Base-by-base conservation (phyloP, 2,329 filamentous ascomycete species). In the Chaetomiaceae sp. region DNA sequence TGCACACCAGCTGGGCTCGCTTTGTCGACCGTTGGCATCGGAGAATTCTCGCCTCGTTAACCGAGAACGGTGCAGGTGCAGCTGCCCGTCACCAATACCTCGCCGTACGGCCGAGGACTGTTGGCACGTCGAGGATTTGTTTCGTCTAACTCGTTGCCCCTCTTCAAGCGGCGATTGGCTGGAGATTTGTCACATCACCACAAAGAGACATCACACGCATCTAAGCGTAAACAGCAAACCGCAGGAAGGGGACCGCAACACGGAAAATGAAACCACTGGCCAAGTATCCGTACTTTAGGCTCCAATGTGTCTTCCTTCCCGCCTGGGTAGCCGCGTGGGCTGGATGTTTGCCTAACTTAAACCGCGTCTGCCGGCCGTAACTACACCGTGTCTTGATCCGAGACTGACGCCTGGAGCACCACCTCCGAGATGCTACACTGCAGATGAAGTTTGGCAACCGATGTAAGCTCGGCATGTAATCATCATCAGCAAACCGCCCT, bases 331-430 rank as follows among this genome's bases (percentile, higher is more conserved):
- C 34, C 18, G 29, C 50, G 5, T 47, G 29, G 3, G 14, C 25
- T 18, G n/a, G n/a, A 30, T 13, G 21, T 33, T 34, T n/a, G n/a
- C n/a, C n/a, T n/a, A n/a, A 25, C 29, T 21, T 21, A 47, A 47
- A 23, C 50, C 36, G 41, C 33, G 25, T 4, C 48, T 27, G 38
- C 38, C 48, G 33, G 48, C 48, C 48, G 41, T 51, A 33, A 38
- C 34, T 41, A 10, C 33, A 30, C 21, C 5, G 18, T 33, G 33
- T 27, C 41, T 45, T 14, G 48, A 51, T 33, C 41, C 41, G 48
- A 33, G 33, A 37, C 30, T 34, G 30, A 18, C 23, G 27, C 27
- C 14, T 36, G 40, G 34, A 32, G 21, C 34, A 30, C 23, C 16
- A 30, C 45, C 34, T 40, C 34, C 45, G 36, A 32, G 16, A 18